Evolutionary conservation across 192 early-diverging fungal genomes (phyloP), one percentile per base, ranked within the genome.

Genomic region (Coemansia sp.): DNA sequence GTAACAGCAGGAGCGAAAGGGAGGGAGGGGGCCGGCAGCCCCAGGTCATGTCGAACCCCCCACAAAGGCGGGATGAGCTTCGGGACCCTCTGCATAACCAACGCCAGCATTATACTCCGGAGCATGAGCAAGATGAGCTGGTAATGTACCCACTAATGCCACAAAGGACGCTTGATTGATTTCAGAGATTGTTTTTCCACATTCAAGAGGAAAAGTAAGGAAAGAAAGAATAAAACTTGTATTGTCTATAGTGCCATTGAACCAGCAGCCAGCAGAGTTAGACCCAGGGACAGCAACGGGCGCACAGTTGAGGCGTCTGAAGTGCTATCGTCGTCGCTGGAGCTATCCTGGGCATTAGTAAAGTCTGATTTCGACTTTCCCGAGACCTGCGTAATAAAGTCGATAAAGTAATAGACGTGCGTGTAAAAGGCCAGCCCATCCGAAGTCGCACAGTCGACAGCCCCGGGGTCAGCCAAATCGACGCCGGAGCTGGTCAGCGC

Each of bases 351-450:
- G 12, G 12, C 6, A 23, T 27, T 40, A 43, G 69, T 58, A 28
- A 67, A 64, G 7, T 33, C 14, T 1, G 32, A 18, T 1, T 18
- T 7, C 0, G 60, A 18, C 31, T 24, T 11, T 33, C 63, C 60
- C 3, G 77, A 62, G 8, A 35, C 49, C 22, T 16, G 2, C 4
- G 65, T 32, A 51, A 80, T 62, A 67, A 73, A 80, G 56, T 51
- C 48, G 21, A 66, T 51, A 40, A 57, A 80, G 48, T 73, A 64
- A 56, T 59, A 55, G 27, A 73, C 53, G 32, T 70, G 77, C 11
- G 77, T 80, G 64, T 80, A 80, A 24, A 80, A 70, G 0, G 66
- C 71, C 31, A 80, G 51, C 1, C 71, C 77, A 30, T 69, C 53
- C 8, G 40, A 33, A 2, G 58, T 69, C 0, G 63, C 77, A 5